Base-by-base conservation (phyloP, 75 land plant species). In the Selaginella moellendorffii region DNA sequence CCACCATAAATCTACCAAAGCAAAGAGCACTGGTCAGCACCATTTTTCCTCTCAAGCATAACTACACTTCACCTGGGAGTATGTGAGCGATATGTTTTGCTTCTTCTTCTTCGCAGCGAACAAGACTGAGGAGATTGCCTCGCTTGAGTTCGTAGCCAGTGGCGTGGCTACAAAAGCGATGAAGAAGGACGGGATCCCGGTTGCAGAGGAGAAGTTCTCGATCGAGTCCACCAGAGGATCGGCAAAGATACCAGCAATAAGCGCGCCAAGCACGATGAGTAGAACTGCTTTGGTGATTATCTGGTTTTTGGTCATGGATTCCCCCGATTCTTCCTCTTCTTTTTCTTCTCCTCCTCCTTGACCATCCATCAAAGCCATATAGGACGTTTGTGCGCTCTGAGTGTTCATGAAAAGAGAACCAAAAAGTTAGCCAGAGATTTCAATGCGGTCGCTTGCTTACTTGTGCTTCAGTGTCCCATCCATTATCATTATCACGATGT, bases 1-100 rank as follows among this genome's bases (percentile, higher is more conserved):
- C 72, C 73, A 0, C 83, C 83, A 62, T 81, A 81, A 19, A 81
- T 64, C 83, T 81, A 71, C 63, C 74, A 21, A 14, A 65, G 26
- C 14, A 68, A 18, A 1, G 1, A 30, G n/a, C n/a, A n/a, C n/a
- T n/a, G n/a, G n/a, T n/a, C n/a, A n/a, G n/a, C n/a, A n/a, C n/a
- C n/a, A n/a, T n/a, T n/a, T n/a, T n/a, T n/a, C n/a, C n/a, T n/a
- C n/a, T n/a, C n/a, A n/a, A n/a, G n/a, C n/a, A n/a, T n/a, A n/a
- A n/a, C n/a, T n/a, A n/a, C n/a, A n/a, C n/a, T 36, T 36, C 14
- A 68, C 70, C 70, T 68, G 70, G 22, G 70, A 68, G 30, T 61
- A 68, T 9, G 70, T 63, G 26, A 68, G 31, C 30, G 70, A 68
- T 29, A 60, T 21, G 18, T 68, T 64, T 14, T 31, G n/a, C 26